Evolutionary conservation across 148 eudicot species (phyloP), one percentile per base, ranked within the genome.

Genomic region (Bassia scoparia): DNA sequence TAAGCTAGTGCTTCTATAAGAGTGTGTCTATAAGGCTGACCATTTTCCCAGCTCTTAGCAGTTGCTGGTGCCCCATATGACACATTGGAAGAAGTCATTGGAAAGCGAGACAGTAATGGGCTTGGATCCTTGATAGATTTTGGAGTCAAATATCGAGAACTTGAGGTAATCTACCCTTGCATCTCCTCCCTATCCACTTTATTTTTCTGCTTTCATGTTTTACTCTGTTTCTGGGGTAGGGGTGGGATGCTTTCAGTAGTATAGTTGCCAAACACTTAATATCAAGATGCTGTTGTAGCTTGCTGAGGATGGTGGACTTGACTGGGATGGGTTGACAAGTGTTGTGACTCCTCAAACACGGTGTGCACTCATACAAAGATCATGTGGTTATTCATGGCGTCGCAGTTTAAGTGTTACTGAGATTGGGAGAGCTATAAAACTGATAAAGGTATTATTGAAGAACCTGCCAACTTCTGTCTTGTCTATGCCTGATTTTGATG

Each of bases 301-400:
- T 55, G 81, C 92, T 59, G 86, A 83, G 62, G 97, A 90, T 83
- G 98, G 97, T 46, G 89, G 95, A 38, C 90, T 93, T 78, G 89
- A 93, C 79, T 93, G 97, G 97, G 81, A 76, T 68, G 87, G 84
- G 48, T 86, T 93, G 68, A 73, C 77, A 68, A 79, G 69, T 80
- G 88, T 95, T 81, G 59, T 93, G 69, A 85, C 81, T 76, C 82
- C 90, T 80, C 79, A 84, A 67, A 93, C 98, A 71, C 87, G 86
- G 81, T 93, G 98, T 85, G 97, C 98, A 55, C 93, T 93, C 75
- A 90, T 93, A 81, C 98, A 93, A 81, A 84, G 98, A 80, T 93
- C 98, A 18, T 93, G 98, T 76, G 98, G 98, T 63, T 93, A 93
- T 83, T 93, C 98, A 69, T 93, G 98, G 98, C 92, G 98, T 74